These are phyloP conservation scores for Cytospora mali DNA, from an alignment of 2,329 filamentous ascomycete species.

Conservation along the genomic window DNA sequence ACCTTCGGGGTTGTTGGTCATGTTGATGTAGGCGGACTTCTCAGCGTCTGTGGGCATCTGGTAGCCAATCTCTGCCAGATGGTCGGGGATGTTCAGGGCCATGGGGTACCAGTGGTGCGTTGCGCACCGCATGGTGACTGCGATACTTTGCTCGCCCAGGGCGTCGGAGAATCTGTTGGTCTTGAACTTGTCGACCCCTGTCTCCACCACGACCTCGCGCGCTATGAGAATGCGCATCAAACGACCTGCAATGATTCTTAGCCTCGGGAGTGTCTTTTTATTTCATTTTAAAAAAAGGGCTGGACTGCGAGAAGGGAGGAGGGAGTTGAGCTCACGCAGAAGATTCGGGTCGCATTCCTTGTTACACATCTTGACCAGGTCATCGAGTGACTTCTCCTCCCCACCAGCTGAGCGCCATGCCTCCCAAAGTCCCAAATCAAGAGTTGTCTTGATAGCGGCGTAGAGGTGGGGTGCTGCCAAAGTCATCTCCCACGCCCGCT, in stretches of 20 bases:
- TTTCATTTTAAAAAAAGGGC: no score
- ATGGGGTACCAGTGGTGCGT: neutral
- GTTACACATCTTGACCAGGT: conserved; percentile 34
- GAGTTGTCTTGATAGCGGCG: conserved; percentile 36
- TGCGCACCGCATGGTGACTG: conserved; percentile 30
- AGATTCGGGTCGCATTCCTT: conserved; percentile 35
- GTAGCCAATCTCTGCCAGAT: conserved; percentile 39
- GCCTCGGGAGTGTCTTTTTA: neutral
- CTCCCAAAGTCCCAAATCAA: conserved; percentile 39
- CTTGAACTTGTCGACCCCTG: conserved; percentile 35
- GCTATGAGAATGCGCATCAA: conserved; percentile 37
- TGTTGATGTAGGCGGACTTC: conserved; percentile 31
- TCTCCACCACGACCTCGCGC: conserved; percentile 38
- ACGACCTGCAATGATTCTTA: conserved; percentile 29
- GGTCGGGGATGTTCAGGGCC: conserved; percentile 34
- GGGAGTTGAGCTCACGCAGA: conserved; percentile 30
- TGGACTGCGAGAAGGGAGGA: no score
- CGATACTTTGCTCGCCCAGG: conserved; percentile 35
- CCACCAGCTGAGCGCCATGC: conserved; percentile 36
- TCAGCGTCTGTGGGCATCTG: conserved; percentile 35
- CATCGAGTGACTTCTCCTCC: conserved; percentile 35
- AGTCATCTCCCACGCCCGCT: conserved; percentile 38
- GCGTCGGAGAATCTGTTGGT: conserved; percentile 37
- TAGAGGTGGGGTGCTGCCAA: conserved; percentile 38
- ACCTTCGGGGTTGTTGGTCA: conserved; percentile 27